These are phyloP conservation scores for Aureobasidium pullulans DNA, from an alignment of 2,329 filamentous ascomycete genomes.

Conservation along the genomic window DNA sequence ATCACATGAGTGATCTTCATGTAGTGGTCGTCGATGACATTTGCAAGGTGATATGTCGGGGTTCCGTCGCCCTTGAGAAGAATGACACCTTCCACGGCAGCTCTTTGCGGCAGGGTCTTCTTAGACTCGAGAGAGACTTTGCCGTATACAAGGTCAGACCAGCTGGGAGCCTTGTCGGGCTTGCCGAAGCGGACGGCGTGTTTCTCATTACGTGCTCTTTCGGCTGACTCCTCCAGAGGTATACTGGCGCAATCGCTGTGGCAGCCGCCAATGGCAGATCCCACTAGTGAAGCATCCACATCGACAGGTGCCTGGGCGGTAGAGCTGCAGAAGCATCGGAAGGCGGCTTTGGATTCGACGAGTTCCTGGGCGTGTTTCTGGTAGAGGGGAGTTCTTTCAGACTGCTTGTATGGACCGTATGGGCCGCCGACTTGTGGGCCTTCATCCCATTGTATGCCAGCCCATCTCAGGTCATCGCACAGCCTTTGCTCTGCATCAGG, in stretches of 20 bases:
- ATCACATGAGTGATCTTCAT: slow-evolving; percentile 97
- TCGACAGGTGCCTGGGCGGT: slow-evolving; percentile 36
- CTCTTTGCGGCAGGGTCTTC: slow-evolving; percentile 23
- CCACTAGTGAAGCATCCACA: slow-evolving; percentile 15
- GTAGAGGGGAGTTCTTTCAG: slow-evolving; percentile 70
- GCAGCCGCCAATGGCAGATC: slow-evolving; percentile 54
- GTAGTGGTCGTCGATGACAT: slow-evolving; percentile 89
- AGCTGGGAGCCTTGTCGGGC: slow-evolving; percentile 54
- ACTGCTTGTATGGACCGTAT: slow-evolving; percentile 83
- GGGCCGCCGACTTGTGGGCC: slow-evolving; percentile 74
- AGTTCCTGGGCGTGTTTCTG: slow-evolving; percentile 61
- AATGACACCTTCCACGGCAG: slow-evolving; percentile 56
- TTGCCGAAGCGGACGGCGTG: slow-evolving; percentile 72
- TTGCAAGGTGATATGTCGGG: slow-evolving; percentile 94
- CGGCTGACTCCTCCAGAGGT: slow-evolving; percentile 58
- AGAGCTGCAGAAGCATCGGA: slow-evolving; percentile 84
- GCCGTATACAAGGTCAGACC: slow-evolving; percentile 76
- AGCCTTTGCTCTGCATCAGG: slow-evolving; percentile 70
- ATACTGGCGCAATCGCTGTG: slow-evolving; percentile 68
- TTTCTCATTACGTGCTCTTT: slow-evolving; percentile 61
- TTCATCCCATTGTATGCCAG: slow-evolving; percentile 89
- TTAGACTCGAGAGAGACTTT: slow-evolving; percentile 33
- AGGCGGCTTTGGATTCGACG: slow-evolving; percentile 65
- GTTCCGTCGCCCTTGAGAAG: slow-evolving; percentile 85
- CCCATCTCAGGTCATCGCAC: slow-evolving; percentile 77